phyloP scores from a whole-genome alignment of 805 yeast genomes.

The Wickerhamomyces sydowiorum region DNA sequence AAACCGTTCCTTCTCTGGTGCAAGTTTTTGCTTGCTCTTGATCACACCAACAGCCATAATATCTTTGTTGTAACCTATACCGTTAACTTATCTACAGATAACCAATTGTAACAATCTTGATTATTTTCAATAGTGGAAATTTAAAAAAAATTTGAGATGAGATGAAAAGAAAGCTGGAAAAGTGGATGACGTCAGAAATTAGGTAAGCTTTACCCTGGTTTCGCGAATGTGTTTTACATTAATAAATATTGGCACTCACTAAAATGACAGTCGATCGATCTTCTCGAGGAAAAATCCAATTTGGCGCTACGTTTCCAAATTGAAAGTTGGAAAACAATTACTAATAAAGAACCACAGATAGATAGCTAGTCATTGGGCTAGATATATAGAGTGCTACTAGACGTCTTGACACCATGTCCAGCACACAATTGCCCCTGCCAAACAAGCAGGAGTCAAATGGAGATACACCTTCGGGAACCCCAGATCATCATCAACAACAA shows the following conservation, averaged over 20 bases:
- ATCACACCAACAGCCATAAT: slow-evolving; percentile 24
- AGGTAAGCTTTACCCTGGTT: background rate
- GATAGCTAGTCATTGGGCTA: no score
- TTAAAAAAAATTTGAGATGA: slow-evolving; percentile 1
- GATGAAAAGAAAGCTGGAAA: background rate
- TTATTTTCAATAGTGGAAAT: background rate
- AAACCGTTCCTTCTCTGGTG: slow-evolving; percentile 92
- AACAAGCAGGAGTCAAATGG: no score
- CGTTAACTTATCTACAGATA: background rate
- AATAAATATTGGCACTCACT: no score
- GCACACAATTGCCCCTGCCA: background rate
- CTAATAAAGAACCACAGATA: no score
- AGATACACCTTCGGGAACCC: background rate
- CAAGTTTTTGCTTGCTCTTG: slow-evolving; percentile 54
- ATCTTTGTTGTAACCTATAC: background rate
- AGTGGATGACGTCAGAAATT: background rate
- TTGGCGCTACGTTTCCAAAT: background rate
- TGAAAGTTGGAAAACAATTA: no score
- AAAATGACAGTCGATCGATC: no score
- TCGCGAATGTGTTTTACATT: background rate
- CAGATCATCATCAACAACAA: background rate
- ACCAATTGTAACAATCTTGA: background rate
- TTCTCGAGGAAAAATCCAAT: no score
- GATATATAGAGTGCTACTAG: no score
- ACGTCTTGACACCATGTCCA: background rate